phyloP scores from a whole-genome alignment of 192 early-diverging fungal genomes.

The Funneliformis mosseae region DNA sequence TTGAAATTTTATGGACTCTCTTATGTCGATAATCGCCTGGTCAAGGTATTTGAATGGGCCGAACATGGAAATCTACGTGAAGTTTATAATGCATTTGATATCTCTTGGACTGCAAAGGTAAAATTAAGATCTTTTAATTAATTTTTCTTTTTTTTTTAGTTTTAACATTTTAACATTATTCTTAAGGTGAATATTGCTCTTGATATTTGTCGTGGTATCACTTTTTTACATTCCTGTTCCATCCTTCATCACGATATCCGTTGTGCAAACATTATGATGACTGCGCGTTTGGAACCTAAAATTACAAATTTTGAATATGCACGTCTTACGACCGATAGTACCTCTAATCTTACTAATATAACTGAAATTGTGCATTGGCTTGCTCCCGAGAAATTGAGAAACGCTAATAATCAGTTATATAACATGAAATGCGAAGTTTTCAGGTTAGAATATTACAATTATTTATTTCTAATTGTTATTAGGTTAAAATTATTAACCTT shows the following conservation, averaged over 20 bases:
- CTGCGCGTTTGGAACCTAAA: not conserved
- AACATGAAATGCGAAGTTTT: slow-evolving; percentile 27
- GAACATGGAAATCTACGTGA: slow-evolving; percentile 12
- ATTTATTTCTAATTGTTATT: not conserved
- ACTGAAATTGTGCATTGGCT: slow-evolving; percentile 22
- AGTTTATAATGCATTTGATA: not conserved
- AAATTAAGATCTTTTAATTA: not conserved
- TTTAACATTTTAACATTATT: not conserved
- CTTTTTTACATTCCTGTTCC: slow-evolving; percentile 3
- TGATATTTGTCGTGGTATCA: slow-evolving; percentile 27
- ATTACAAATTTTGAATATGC: slow-evolving; percentile 28
- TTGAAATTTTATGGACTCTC: slow-evolving; percentile 29
- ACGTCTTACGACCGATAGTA: not conserved
- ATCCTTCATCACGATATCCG: slow-evolving; percentile 30
- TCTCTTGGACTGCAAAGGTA: slow-evolving; percentile 8
- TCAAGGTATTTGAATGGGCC: slow-evolving; percentile 31
- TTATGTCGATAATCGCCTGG: not conserved
- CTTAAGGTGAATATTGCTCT: not conserved
- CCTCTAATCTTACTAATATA: not conserved
- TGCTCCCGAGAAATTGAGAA: slow-evolving; percentile 25
- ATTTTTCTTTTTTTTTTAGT: not conserved
- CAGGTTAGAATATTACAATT: not conserved
- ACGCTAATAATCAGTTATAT: not conserved
- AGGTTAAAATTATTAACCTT: too few relatives aligned
- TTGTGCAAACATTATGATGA: slow-evolving; percentile 31